A percentile compares a stretch with the other conserved stretches of the same genome.
These are phyloP conservation scores for Mortierella sp. DNA, from an alignment of 371 early-diverging fungal species.

Conservation along the genomic window DNA sequence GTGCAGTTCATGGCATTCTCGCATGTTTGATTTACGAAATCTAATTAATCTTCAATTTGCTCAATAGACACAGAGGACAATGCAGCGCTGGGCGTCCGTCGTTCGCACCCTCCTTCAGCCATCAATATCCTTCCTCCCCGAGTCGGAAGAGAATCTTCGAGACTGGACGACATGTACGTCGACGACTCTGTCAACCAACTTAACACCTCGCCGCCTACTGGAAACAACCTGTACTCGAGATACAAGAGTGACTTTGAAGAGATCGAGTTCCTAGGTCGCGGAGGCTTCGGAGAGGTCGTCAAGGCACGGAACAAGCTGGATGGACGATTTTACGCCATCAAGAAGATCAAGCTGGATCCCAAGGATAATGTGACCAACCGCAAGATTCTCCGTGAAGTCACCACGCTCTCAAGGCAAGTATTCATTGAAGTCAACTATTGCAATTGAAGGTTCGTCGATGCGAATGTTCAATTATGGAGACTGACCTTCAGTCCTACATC, in stretches of 20 bases:
- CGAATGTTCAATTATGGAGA: not conserved
- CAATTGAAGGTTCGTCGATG: not conserved
- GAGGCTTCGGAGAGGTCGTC: constrained; percentile 94
- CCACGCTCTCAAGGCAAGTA: constrained; percentile 78
- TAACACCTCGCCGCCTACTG: constrained; percentile 36
- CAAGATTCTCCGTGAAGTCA: constrained; percentile 92
- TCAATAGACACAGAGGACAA: constrained; percentile 29
- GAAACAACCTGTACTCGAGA: constrained; percentile 64
- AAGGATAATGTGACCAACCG: constrained; percentile 81
- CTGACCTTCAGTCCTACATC: not conserved
- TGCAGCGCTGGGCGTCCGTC: constrained; percentile 24
- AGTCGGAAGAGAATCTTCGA: constrained; percentile 44
- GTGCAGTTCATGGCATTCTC: not conserved
- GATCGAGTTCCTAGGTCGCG: constrained; percentile 91
- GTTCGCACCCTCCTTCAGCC: constrained; percentile 21
- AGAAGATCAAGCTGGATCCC: constrained; percentile 84
- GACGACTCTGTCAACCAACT: constrained; percentile 56
- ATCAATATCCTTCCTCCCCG: constrained; percentile 43
- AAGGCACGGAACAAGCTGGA: constrained; percentile 91
- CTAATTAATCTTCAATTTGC: not conserved
- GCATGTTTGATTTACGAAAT: not conserved
- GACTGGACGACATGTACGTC: constrained; percentile 53
- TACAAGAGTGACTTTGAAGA: constrained; percentile 95
- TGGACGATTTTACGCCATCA: constrained; percentile 92
- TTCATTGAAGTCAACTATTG: too few species aligned